Evolutionary conservation across 306 rosid species (phyloP), one percentile per base, ranked within the genome.

Genomic region (Inga laurina): DNA sequence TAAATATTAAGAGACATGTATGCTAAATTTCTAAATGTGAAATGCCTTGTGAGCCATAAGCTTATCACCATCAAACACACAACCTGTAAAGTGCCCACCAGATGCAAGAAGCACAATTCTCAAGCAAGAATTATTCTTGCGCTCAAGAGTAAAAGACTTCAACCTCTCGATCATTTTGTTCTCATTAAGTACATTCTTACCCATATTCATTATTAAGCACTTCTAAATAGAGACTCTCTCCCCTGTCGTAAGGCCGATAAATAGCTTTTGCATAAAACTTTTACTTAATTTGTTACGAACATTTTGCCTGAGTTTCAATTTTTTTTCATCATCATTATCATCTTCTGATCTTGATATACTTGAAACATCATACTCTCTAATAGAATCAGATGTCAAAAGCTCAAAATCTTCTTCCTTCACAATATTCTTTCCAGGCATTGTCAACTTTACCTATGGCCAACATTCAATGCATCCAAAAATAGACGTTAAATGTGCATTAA

Each of bases 301-400:
- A 75, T 52, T 79, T 76, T 46, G 89, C 77, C 11, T 22, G 84
- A 79, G 84, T 52, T 57, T 86, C 79, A 9, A 8, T 43, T 54
- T 84, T 93, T 81, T 89, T 18, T 89, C 97, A 68, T 80, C 80
- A 37, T 92, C 80, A 27, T 27, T 27, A 37, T 92, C 99, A 76
- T 94, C 96, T 57, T 96, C 99, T 3, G 99, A 95, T 59, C 99
- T 98, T 2, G 99, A 93, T 83, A 95, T 95, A 83, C 99, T 95
- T 4, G 99, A 95, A 54, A 95, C 90, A 78, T 95, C 99, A 85
- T 43, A 91, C 64, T 95, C 97, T 82, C 85, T 89, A 74, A 95
- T 92, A 79, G 94, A 92, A 78, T 93, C 98, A 65, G 97, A 87
- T 56, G 98, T 93, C 81, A 95, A 71, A 87, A 88, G 90, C 77